Evolutionary conservation across 169 alveolate genomes (phyloP), one percentile per base, ranked within the genome.

Genomic region (Cryptosporidium canis): DNA sequence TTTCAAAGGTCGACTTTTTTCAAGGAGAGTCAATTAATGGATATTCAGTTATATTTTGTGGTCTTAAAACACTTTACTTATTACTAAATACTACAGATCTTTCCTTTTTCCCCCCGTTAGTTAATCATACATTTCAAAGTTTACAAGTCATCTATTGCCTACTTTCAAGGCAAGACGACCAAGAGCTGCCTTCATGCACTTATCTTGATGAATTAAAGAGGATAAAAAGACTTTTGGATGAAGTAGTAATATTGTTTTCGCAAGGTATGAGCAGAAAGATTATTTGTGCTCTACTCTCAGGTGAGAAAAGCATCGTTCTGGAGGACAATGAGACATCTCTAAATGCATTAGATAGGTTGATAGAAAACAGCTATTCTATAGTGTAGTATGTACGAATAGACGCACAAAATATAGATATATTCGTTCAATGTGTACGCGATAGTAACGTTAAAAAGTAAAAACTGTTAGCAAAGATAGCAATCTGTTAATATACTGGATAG

Each of bases 1-100:
- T 70, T 7, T 48, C 64, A 3, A 55, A 33, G 18, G 27, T 51
- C n/a, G 41, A 33, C 21, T 70, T 31, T 55, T 70, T 70, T 51
- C n/a, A 47, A 58, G 35, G n/a, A 16, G 53, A 48, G 53, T 48
- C 24, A 31, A 48, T 70, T 48, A 47, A 70, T 47, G 84, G 84
- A 48, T 70, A 27, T 47, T 53, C 44, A 1, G 2, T 61, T 35
- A 58, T 77, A 16, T 61, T 18, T 35, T 41, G 6, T 55, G 87
- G 87, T 41, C 43, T 77, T 14, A 55, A 48, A 37, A 39, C 61
- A 29, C 72, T 77, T 21, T 63, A 77, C 41, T 31, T 43, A 37
- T 12, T 77, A 39, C 24, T 77, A 24, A 27, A 58, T 39, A 37
- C 37, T 24, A 18, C 41, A 3, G 72, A 77, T 21, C 33, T 61